These are phyloP conservation scores for Populus hybrid DNA, from an alignment of 441 rosid genomes.

Conservation along the genomic window DNA sequence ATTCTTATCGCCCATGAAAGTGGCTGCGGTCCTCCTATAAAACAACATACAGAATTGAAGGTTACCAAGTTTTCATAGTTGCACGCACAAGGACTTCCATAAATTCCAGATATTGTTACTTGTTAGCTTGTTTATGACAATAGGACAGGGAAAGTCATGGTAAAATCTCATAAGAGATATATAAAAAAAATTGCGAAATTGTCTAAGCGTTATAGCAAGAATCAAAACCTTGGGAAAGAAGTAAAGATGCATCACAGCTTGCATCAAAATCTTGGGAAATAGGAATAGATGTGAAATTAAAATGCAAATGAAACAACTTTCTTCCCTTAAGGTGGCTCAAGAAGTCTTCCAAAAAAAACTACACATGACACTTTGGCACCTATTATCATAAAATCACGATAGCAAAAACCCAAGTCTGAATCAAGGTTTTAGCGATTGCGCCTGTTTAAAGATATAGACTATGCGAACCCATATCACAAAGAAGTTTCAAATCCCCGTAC, in stretches of 20 bases:
- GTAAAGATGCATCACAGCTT: not conserved
- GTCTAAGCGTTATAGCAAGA: not conserved
- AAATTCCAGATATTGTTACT: not conserved
- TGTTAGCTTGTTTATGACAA: not conserved
- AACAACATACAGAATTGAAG: slow-evolving; percentile 15
- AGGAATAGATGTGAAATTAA: not conserved
- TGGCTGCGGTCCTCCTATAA: slow-evolving; percentile 71
- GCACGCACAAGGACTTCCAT: not conserved
- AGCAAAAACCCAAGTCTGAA: not conserved
- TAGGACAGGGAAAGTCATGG: not conserved
- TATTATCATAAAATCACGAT: not conserved
- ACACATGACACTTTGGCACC: not conserved
- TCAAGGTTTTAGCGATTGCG: not conserved
- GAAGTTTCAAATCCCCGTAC: not conserved
- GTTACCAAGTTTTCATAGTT: not conserved
- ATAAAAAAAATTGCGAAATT: too few species aligned
- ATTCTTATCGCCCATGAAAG: slow-evolving; percentile 78
- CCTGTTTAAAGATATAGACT: not conserved
- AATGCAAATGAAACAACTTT: not conserved
- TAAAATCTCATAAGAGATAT: not conserved
- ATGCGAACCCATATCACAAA: not conserved
- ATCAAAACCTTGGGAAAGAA: not conserved
- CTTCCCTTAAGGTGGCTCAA: not conserved
- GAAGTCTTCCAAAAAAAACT: not conserved
- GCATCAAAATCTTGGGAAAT: not conserved